These are phyloP conservation scores for Auricularia sp. DNA, from an alignment of 768 basidiomycete species.

Conservation along the genomic window DNA sequence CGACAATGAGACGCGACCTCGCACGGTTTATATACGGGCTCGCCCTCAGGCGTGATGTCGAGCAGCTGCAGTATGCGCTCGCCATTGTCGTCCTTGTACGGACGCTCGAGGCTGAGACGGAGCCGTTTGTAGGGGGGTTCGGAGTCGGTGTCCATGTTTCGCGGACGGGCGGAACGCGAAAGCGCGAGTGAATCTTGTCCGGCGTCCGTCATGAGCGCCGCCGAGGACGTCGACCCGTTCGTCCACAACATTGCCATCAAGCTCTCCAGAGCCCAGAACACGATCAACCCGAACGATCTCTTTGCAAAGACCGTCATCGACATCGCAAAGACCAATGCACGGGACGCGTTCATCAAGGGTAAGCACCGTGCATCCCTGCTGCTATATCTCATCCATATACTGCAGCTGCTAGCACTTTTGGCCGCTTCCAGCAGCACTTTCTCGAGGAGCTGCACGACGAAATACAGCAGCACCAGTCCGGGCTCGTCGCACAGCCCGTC, in stretches of 20 bases:
- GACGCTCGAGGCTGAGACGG: constrained; percentile 62
- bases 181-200: too few species aligned
- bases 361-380: constrained; percentile 11
- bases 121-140: constrained; percentile 46
- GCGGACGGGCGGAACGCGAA: background rate
- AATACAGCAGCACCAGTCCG: constrained; percentile 57
- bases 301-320: constrained; percentile 65
- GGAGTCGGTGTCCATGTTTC: constrained; percentile 4
- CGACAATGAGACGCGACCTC: constrained; percentile 13
- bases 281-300: constrained; percentile 72
- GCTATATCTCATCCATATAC: background rate
- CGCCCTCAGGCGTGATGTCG: constrained; percentile 63
- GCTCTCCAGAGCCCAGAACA: constrained; percentile 71
- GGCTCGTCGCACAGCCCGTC: constrained; percentile 41
- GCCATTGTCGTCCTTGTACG: constrained; percentile 72
- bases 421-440: constrained; percentile 74
- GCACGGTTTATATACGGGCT: constrained; percentile 63
- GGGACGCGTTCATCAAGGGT: constrained; percentile 64
- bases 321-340: constrained; percentile 60
- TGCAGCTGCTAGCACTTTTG: constrained; percentile 68
- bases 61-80: constrained; percentile 47
- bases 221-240: constrained; percentile 31
- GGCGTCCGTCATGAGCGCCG: background rate
- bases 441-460: constrained; percentile 71
- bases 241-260: constrained; percentile 64